Evolutionary conservation across 495 filamentous ascomycete species (phyloP).

Genomic region (Aspergillus carlsbadensis): DNA sequence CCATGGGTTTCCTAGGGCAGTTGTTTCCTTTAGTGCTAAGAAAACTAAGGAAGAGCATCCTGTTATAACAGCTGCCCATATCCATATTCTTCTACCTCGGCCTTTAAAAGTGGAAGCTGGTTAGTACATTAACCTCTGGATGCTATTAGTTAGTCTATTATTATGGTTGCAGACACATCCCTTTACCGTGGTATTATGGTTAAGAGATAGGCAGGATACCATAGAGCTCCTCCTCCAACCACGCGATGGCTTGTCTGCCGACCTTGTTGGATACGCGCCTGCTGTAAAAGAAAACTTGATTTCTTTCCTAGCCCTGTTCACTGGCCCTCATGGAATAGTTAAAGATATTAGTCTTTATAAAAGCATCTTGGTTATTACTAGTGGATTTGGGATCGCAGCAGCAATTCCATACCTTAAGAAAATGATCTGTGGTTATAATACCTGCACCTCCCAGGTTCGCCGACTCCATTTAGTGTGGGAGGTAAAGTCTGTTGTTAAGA

Average conservation of each 20-base stretch:
- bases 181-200: slow-evolving; percentile 41
- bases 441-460: slow-evolving; percentile 18
- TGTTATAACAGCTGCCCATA: slow-evolving; percentile 14
- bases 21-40: slow-evolving; percentile 17
- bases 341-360: slow-evolving; percentile 25
- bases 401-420: slow-evolving; percentile 32
- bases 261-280: slow-evolving; percentile 8
- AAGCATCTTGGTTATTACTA: slow-evolving; percentile 30
- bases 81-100: slow-evolving; percentile 23
- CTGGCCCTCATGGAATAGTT: slow-evolving; percentile 27
- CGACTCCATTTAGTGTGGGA: slow-evolving; percentile 37
- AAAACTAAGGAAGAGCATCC: slow-evolving; percentile 13
- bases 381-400: slow-evolving; percentile 23
- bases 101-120: slow-evolving; percentile 32
- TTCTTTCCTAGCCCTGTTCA: slow-evolving; percentile 25
- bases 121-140: slow-evolving; percentile 41
- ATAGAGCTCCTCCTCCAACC: slow-evolving; percentile 31
- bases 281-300: slow-evolving; percentile 4
- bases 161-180: slow-evolving; percentile 37
- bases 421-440: slow-evolving; percentile 31
- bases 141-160: slow-evolving; percentile 31
- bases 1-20: slow-evolving; percentile 16
- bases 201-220: slow-evolving; percentile 18
- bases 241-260: slow-evolving; percentile 13
- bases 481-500: slow-evolving; percentile 20